Evolutionary conservation across 192 early-diverging fungal genomes (phyloP).

Genomic region (Coemansia sp.): DNA sequence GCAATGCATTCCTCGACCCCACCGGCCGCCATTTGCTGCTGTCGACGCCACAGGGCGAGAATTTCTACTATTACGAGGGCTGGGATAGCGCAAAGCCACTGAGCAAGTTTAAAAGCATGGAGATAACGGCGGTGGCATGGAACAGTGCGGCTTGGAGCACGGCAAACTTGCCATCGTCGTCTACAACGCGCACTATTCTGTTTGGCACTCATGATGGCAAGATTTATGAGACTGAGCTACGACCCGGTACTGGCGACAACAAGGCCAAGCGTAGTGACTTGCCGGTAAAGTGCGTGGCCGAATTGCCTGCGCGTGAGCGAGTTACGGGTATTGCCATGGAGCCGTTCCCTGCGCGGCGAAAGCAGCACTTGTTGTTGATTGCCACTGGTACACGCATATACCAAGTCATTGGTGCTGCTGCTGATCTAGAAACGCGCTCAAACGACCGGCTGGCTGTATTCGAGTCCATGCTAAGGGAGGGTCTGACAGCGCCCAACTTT

Average conservation of each 20-base stretch:
- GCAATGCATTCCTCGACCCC: conserved; percentile 83
- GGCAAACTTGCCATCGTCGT: conserved; percentile 12
- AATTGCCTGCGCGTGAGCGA: conserved; percentile 71
- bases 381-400: conserved; percentile 89
- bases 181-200: conserved; percentile 80
- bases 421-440: conserved; percentile 42
- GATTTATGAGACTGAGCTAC: conserved; percentile 90
- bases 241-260: conserved; percentile 76
- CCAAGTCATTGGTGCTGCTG: conserved; percentile 78
- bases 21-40: conserved; percentile 88
- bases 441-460: conserved; percentile 72
- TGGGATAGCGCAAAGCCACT: conserved; percentile 87
- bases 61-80: conserved; percentile 83
- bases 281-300: conserved; percentile 62
- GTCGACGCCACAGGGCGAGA: conserved; percentile 87
- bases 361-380: conserved; percentile 79
- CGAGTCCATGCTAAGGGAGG: conserved; percentile 71
- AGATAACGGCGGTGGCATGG: conserved; percentile 92
- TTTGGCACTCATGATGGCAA: conserved; percentile 85
- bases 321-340: conserved; percentile 84
- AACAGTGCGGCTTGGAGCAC: conserved; percentile 59
- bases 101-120: conserved; percentile 77
- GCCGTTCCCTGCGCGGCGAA: conserved; percentile 71
- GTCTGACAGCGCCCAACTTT: conserved; percentile 64
- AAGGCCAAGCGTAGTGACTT: conserved; percentile 85